Base-by-base conservation (phyloP, 176 grass and related monocot genomes). In the Paspalum notatum region DNA sequence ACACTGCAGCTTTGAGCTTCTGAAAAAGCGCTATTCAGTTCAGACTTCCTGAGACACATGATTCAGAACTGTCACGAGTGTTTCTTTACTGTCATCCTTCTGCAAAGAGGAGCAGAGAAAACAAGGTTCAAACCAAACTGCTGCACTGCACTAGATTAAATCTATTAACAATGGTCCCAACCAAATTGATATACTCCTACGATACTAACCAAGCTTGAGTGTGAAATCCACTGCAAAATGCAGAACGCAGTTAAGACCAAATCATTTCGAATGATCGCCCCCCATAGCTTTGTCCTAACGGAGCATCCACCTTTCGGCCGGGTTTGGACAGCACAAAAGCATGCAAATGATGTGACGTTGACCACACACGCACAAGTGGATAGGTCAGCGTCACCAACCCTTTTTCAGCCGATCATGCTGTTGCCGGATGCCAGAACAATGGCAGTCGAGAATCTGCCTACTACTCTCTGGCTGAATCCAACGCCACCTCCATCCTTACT, bases 301-400 rank as follows among this genome's bases (percentile, higher is more conserved):
- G 46, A 71, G 48, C 22, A 37, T 24, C 12, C 9, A 68, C 12
- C 41, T 71, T 58, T 82, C 4, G 66, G 6, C 46, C 5, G 5
- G 54, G 21, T 22, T 64, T 82, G 59, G 55, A 83, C 48, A 83
- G 9, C 39, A 72, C 20, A 78, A 49, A 72, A 58, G 66, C 39
- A 21, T 17, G 47, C 38, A 49, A 71, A 48, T 47, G 18, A 38
- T 77, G 7, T 21, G 40, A 87, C 46, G 66, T 24, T 57, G 80
- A 87, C 66, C 25, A 9, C 22, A 64, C 73, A 68, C 3, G 42
- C 65, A 68, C 73, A 75, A 66, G 77, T 74, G 58, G 80, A 39
- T 21, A 72, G 39, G 40, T 58, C 66, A 41, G 49, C 37, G 11
- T 48, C 56, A 72, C 48, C 73, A 56, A 66, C 79, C 50, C 51